Evolutionary conservation across 441 rosid species (phyloP).

Genomic region (Kokia cookei): DNA sequence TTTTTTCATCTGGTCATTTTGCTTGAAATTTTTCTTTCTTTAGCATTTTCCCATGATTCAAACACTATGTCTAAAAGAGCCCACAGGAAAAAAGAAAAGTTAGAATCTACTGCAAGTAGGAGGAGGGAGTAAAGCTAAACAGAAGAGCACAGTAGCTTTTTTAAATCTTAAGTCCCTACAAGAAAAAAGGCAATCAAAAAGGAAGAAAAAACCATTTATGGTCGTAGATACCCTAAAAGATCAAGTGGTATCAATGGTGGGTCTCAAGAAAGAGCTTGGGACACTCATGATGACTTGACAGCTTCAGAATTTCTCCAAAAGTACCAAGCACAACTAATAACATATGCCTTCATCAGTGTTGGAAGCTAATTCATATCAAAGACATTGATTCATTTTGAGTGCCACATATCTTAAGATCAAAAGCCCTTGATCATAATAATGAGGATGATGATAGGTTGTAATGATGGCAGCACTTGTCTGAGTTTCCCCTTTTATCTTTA

Average conservation of each 20-base stretch:
- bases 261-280: slow-evolving; percentile 6
- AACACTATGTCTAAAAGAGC: background rate
- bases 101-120: background rate
- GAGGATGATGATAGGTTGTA: slow-evolving; percentile 8
- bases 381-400: background rate
- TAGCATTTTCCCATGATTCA: background rate
- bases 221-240: background rate
- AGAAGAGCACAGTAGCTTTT: background rate
- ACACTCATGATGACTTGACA: slow-evolving; percentile 15
- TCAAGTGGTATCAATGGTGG: background rate
- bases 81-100: background rate
- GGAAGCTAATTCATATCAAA: background rate
- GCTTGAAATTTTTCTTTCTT: background rate
- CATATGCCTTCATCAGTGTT: background rate
- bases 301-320: slow-evolving; percentile 5
- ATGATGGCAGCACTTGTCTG: slow-evolving; percentile 11
- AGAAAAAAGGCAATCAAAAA: background rate
- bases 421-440: background rate
- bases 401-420: background rate
- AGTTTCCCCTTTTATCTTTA: background rate
- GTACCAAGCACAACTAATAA: slow-evolving; percentile 14
- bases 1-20: background rate
- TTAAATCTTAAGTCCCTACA: background rate
- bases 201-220: background rate
- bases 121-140: background rate